Conservation (phyloP, 192 early-diverging fungal species). For the Paraglomus occultum region DNA sequence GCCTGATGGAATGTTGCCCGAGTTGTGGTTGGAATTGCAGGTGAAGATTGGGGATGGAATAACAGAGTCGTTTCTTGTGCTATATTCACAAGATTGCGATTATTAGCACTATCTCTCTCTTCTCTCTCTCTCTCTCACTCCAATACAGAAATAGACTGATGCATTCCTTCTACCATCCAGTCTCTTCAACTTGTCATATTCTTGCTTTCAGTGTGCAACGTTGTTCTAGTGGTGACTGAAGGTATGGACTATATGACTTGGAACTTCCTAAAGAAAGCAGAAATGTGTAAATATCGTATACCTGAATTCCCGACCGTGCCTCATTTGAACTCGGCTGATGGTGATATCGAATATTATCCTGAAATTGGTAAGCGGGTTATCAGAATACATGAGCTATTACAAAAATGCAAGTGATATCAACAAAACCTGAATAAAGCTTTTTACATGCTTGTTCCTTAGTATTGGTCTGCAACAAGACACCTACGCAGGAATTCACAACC, state of each 20-base stretch:
- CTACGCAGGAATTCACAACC: constrained; percentile 29
- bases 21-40: constrained; percentile 38
- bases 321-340: constrained; percentile 10
- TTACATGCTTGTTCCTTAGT: constrained; percentile 15
- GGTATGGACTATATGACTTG: constrained; percentile 34
- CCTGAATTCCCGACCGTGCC: constrained; percentile 38
- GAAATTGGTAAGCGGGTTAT: constrained; percentile 35
- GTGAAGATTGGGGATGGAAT: not conserved
- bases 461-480: constrained; percentile 42
- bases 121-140: too few species aligned
- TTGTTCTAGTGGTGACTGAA: constrained; percentile 56
- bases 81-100: too few species aligned
- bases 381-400: too few species aligned
- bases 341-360: constrained; percentile 36
- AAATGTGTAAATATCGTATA: constrained; percentile 41
- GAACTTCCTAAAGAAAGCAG: constrained; percentile 36
- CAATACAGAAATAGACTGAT: too few species aligned
- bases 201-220: constrained; percentile 59
- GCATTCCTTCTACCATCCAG: constrained; percentile 15
- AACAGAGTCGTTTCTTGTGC: too few species aligned
- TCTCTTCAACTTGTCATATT: constrained; percentile 54
- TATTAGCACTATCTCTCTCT: too few species aligned
- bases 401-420: not conserved
- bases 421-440: not conserved
- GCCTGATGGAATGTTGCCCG: constrained; percentile 33